Percentiles rank a stretch among this genome's conserved stretches.
Evolutionary conservation across 1,284 basidiomycete genomes (phyloP).

Genomic region (Moesziomyces parantarcticus): DNA sequence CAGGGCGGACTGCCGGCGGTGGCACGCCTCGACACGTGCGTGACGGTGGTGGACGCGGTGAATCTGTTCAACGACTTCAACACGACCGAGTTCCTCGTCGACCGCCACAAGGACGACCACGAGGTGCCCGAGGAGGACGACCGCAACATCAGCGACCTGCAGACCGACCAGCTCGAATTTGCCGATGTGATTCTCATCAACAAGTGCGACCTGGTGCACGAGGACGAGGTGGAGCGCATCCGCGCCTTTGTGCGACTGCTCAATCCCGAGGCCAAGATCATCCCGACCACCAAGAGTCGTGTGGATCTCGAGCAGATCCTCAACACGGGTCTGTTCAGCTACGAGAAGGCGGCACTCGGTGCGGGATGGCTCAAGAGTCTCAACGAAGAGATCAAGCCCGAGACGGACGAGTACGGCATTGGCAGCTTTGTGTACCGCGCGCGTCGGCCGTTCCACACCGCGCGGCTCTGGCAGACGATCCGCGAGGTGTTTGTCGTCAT

Average conservation of each 20-base stretch:
- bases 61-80: slow-evolving; percentile 69
- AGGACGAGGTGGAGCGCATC: slow-evolving; percentile 65
- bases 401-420: slow-evolving; percentile 68
- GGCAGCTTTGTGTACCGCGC: slow-evolving; percentile 60
- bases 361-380: slow-evolving; percentile 71
- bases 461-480: slow-evolving; percentile 69
- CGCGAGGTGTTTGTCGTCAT: slow-evolving; percentile 70
- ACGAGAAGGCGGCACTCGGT: slow-evolving; percentile 69
- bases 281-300: slow-evolving; percentile 65
- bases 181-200: slow-evolving; percentile 70
- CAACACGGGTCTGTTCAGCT: slow-evolving; percentile 68
- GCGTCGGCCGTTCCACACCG: slow-evolving; percentile 70
- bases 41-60: slow-evolving; percentile 55
- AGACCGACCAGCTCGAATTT: slow-evolving; percentile 69
- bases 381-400: slow-evolving; percentile 69
- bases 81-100: slow-evolving; percentile 70
- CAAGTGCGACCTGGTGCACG: slow-evolving; percentile 68
- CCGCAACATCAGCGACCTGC: slow-evolving; percentile 70
- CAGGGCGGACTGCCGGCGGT: slow-evolving; percentile 69
- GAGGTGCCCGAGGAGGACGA: slow-evolving; percentile 69
- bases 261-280: slow-evolving; percentile 69
- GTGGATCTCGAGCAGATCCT: slow-evolving; percentile 69
- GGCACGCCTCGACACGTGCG: slow-evolving; percentile 59
- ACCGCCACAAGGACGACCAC: slow-evolving; percentile 62
- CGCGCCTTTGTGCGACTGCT: slow-evolving; percentile 68